Evolutionary conservation across 768 basidiomycete species (phyloP), one percentile per base, ranked within the genome.

Genomic region (Rubroboletus satanas): DNA sequence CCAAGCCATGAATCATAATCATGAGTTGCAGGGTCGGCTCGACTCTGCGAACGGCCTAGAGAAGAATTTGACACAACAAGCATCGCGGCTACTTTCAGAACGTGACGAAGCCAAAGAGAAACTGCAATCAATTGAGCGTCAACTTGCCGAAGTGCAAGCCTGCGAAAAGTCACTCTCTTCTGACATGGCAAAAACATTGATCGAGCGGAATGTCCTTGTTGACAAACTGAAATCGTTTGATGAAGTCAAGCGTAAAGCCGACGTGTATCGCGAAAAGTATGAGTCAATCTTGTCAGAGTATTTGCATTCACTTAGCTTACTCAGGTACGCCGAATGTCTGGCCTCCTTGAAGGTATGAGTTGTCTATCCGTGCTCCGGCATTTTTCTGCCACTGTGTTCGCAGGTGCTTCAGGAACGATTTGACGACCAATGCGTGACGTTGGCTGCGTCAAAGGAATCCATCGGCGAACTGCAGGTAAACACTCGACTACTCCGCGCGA

Each of bases 371-470:
- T 45, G 8, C 18, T 14, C 7, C 18, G 10, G 32, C 1, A n/a
- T 28, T 18, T 49, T 18, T 31, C 52, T 52, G 9, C 31, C 39
- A 56, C 3, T 12, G 26, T n/a, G 2, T 31, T 35, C 43, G 18
- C 55, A 82, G 77, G 66, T 75, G 36, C 70, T 84, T 15, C 79
- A 85, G 62, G 83, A 87, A 51, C 77, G 83, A 26, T 81, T 80
- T 49, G 84, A 87, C 12, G 77, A 82, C 15, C 83, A 85, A 58
- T 66, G 75, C 1, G 69, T 80, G 7, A 79, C 81, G 2, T 66
- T 84, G 45, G 74, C 77, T 26, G 66, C 84, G 23, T 76, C 80
- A 7, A 83, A 81, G 60, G 83, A 86, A 55, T 72, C 78, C 6
- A 66, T 76, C 18, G 80, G 75, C 2, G 81, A 85, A 61, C 57